Percentiles rank a stretch among this genome's conserved stretches.
phyloP scores from a whole-genome alignment of 2,329 filamentous ascomycete genomes.

The Claviceps maximensis region DNA sequence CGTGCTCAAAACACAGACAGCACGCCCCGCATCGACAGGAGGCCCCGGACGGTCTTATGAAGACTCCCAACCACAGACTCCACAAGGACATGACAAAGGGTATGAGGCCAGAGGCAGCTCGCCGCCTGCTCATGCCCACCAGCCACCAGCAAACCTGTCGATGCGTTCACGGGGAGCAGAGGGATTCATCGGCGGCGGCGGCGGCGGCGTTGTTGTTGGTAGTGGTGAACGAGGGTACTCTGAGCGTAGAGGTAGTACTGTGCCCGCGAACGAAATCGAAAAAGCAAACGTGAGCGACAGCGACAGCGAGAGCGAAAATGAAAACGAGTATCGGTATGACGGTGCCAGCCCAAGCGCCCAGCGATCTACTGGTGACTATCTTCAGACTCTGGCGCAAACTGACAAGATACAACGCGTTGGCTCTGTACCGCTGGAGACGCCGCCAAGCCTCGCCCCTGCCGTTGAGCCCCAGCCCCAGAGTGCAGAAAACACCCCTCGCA shows the following conservation, averaged over 20 bases:
- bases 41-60: slow-evolving; percentile 54
- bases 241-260: slow-evolving; percentile 79
- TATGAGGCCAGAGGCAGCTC: slow-evolving; percentile 80
- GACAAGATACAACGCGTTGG: slow-evolving; percentile 30
- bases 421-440: slow-evolving; percentile 42
- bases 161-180: slow-evolving; percentile 32
- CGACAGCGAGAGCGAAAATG: slow-evolving; percentile 65
- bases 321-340: slow-evolving; percentile 57
- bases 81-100: slow-evolving; percentile 56
- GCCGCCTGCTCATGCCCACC: slow-evolving; percentile 51
- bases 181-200: slow-evolving; percentile 25
- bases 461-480: slow-evolving; percentile 36
- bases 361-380: slow-evolving; percentile 29
- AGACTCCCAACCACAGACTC: slow-evolving; percentile 46
- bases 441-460: slow-evolving; percentile 37
- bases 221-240: slow-evolving; percentile 44
- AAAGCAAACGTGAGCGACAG: slow-evolving; percentile 54
- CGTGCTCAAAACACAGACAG: slow-evolving; percentile 53
- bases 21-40: slow-evolving; percentile 23
- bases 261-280: slow-evolving; percentile 66
- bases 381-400: slow-evolving; percentile 47
- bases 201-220: slow-evolving; percentile 14
- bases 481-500: slow-evolving; percentile 64
- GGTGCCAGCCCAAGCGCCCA: slow-evolving; percentile 27
- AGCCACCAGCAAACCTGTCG: slow-evolving; percentile 63